These are phyloP conservation scores for Fusarium subtropicale DNA, from an alignment of 2,329 filamentous ascomycete genomes.

Conservation along the genomic window DNA sequence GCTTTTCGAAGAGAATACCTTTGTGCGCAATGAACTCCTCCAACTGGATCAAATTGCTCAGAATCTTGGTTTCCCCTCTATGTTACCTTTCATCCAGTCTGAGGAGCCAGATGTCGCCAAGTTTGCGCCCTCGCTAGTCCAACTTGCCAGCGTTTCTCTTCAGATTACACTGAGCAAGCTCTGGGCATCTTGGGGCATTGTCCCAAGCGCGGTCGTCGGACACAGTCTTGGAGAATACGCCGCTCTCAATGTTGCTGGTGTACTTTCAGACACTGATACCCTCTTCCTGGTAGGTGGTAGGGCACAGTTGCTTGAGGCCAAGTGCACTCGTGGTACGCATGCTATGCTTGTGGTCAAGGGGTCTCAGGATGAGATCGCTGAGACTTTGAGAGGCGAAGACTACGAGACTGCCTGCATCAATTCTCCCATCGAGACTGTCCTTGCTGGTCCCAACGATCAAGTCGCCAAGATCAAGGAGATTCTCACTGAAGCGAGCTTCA, in stretches of 20 bases:
- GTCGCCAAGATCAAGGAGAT: conserved; percentile 20
- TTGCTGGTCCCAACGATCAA: conserved; percentile 33
- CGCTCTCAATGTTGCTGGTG: conserved; percentile 69
- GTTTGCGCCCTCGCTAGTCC: conserved; percentile 45
- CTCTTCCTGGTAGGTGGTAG: conserved; percentile 71
- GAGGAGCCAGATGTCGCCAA: conserved; percentile 29
- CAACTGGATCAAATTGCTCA: conserved; percentile 49
- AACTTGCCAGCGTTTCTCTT: conserved; percentile 55
- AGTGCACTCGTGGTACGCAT: conserved; percentile 59
- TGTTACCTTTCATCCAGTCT: conserved; percentile 40
- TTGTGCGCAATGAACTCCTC: conserved; percentile 51
- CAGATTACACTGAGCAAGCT: conserved; percentile 58
- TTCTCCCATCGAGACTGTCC: conserved; percentile 69
- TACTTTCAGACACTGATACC: conserved; percentile 70
- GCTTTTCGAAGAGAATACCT: conserved; percentile 49
- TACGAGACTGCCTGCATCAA: conserved; percentile 70
- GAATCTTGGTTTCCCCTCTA: conserved; percentile 53
- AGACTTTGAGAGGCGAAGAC: conserved; percentile 35
- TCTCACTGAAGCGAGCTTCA: conserved; percentile 40
- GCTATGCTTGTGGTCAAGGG: conserved; percentile 52
- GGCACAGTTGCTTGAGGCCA: conserved; percentile 65
- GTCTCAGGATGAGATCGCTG: conserved; percentile 24
- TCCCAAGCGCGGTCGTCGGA: conserved; percentile 59
- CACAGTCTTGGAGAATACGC: conserved; percentile 56
- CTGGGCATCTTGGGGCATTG: conserved; percentile 56